Evolutionary conservation across 106 monocot species (phyloP).

Genomic region (Phalaenopsis aphrodite): DNA sequence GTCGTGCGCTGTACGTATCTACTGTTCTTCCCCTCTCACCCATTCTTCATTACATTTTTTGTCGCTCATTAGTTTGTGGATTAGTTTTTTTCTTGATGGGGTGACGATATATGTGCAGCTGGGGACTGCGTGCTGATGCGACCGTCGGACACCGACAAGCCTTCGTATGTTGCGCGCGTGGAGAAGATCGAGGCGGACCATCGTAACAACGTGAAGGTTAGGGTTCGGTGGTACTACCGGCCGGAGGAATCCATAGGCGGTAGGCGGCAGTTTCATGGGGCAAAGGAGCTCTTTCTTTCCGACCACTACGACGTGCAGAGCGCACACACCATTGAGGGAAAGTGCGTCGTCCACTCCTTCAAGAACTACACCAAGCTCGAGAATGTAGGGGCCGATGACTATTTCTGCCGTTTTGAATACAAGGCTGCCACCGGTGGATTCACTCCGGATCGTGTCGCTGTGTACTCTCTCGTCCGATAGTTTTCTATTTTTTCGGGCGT

Average conservation of each 20-base stretch:
- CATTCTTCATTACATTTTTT: neutral
- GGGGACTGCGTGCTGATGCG: slow-evolving; percentile 32
- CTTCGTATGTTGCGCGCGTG: slow-evolving; percentile 21
- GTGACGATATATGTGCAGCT: slow-evolving; percentile 8
- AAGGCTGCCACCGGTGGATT: slow-evolving; percentile 29
- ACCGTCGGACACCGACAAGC: slow-evolving; percentile 27
- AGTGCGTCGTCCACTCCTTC: slow-evolving; percentile 26
- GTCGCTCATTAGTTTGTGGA: neutral
- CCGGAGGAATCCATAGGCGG: slow-evolving; percentile 26
- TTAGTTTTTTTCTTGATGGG: neutral
- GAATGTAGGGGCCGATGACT: slow-evolving; percentile 22
- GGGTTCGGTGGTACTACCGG: slow-evolving; percentile 28
- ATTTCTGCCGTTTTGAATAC: slow-evolving; percentile 27
- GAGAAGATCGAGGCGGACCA: slow-evolving; percentile 28
- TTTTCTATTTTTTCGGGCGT: neutral
- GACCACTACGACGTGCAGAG: slow-evolving; percentile 31
- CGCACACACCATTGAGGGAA: slow-evolving; percentile 26
- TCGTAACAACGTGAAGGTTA: slow-evolving; percentile 23
- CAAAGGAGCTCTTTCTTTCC: slow-evolving; percentile 23
- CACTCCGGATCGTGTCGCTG: slow-evolving; percentile 24
- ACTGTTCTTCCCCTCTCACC: neutral
- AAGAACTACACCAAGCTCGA: slow-evolving; percentile 32
- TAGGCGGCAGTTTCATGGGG: slow-evolving; percentile 23
- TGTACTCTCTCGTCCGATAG: slow-evolving; percentile 2
- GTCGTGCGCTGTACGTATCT: slow-evolving; percentile 17